These are phyloP conservation scores for Cucurbita pepo DNA, from an alignment of 306 rosid genomes.

Conservation along the genomic window DNA sequence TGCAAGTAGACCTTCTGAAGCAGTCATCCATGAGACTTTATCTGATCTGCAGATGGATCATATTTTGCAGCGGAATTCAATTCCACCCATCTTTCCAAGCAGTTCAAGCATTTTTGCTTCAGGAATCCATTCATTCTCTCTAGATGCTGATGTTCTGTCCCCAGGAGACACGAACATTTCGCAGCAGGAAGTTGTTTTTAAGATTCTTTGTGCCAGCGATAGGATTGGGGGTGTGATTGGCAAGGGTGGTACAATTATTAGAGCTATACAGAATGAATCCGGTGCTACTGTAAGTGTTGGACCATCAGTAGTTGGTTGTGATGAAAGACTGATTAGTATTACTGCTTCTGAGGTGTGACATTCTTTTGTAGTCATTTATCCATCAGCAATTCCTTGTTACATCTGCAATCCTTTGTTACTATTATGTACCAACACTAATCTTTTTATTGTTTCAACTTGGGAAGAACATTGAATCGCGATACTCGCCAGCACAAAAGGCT, in stretches of 20 bases:
- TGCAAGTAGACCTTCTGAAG: slow-evolving; percentile 42
- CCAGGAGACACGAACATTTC: slow-evolving; percentile 28
- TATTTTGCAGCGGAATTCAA: slow-evolving; percentile 32
- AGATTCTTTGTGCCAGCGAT: slow-evolving; percentile 65
- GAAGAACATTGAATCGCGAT: slow-evolving; percentile 70
- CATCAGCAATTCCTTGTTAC: not conserved
- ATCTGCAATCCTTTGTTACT: not conserved
- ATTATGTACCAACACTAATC: not conserved
- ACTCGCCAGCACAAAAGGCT: slow-evolving; percentile 86
- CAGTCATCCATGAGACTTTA: slow-evolving; percentile 26
- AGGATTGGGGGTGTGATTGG: slow-evolving; percentile 92
- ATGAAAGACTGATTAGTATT: slow-evolving; percentile 62
- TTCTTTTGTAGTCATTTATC: slow-evolving; percentile 1
- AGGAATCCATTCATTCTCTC: slow-evolving; percentile 41
- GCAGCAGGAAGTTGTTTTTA: slow-evolving; percentile 58
- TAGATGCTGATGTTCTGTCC: slow-evolving; percentile 41
- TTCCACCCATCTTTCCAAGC: slow-evolving; percentile 29
- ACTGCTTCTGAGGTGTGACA: slow-evolving; percentile 72
- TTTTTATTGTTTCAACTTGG: slow-evolving; percentile 1
- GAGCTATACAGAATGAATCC: slow-evolving; percentile 78
- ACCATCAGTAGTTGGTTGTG: slow-evolving; percentile 47
- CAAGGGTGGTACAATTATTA: slow-evolving; percentile 69
- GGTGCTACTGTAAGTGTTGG: slow-evolving; percentile 72
- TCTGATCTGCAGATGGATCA: slow-evolving; percentile 35
- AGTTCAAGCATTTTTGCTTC: slow-evolving; percentile 41